Percentiles rank a stretch among this genome's conserved stretches.
Conservation (phyloP, 1,284 basidiomycete genomes). For the Coniferiporia sulphurascens region DNA sequence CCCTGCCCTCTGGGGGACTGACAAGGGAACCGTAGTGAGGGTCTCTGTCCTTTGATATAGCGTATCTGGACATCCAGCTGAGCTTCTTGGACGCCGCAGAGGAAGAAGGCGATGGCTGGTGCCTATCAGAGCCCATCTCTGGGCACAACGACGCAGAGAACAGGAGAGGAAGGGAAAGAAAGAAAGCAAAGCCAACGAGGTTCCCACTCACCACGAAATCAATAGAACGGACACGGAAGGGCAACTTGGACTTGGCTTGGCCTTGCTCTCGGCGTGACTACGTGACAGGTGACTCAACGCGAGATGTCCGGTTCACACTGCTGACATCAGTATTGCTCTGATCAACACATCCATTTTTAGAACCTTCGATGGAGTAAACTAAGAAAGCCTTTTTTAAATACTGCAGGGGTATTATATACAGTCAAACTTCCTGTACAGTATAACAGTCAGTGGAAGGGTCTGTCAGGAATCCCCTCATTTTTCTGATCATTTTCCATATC, state of each 20-base stretch:
- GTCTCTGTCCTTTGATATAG: conserved; percentile 8
- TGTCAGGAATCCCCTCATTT: no score
- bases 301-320: no score
- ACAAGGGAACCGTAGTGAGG: conserved; percentile 1
- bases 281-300: no score
- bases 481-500: no score
- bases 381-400: no score
- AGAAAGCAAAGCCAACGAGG: neutral
- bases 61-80: conserved; percentile 13
- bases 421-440: no score
- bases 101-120: conserved; percentile 4
- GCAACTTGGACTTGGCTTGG: neutral
- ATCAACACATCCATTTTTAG: no score
- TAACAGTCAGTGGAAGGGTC: no score
- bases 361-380: no score
- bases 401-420: no score
- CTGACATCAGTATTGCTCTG: no score
- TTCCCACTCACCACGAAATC: neutral
- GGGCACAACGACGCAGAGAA: neutral
- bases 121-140: conserved; percentile 6
- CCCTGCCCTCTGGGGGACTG: conserved; percentile 17
- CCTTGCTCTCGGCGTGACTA: neutral
- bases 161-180: neutral
- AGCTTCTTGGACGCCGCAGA: conserved; percentile 1
- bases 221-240: neutral